Evolutionary conservation across 2,329 filamentous ascomycete genomes (phyloP), one percentile per base, ranked within the genome.

Genomic region (Colletotrichum lini): DNA sequence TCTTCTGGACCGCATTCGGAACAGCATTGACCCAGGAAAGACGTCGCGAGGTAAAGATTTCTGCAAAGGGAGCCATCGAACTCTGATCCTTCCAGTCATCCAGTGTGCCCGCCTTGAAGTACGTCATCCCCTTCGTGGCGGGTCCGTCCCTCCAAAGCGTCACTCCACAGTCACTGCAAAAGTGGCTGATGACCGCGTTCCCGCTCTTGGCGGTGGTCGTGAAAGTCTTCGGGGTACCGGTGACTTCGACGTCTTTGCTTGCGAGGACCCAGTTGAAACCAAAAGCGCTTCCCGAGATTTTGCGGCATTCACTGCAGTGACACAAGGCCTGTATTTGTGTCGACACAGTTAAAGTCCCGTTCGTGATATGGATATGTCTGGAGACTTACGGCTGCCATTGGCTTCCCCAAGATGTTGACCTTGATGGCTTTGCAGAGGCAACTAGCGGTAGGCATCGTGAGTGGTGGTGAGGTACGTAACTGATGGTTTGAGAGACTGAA

Each of bases 251-350:
- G 7, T 44, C 23, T 15, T 49, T 44, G 26, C 23, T 6, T 0
- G 45, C 44, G 10, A 72, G 26, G 2, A 72, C 44, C 61, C 65
- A 54, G 12, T 65, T 72, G 38, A 65, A 40, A 8, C 44, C 65
- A 21, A 69, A 69, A 4, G 60, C 65, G 44, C 65, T 72, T 4
- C 60, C 70, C 1, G 60, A 70, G 9, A 56, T 57, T 38, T 59
- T 70, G n/a, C 66, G 60, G 45, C 70, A 72, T 16, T 70, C 61
- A 15, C 13, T 16, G 52, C 65, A 72, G 50, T 70, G 66, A n/a
- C 65, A 72, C 7, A 69, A 23, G 9, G 70, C 45, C 66, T 72
- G 45, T 3, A 3, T 15, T 15, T n/a, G 9, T 40, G 4, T 26
- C 26, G 3, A 26, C 26, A 26, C 26, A 26, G 26, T 26, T 26